Conservation (phyloP, 441 rosid species). For the Breynia disticha region DNA sequence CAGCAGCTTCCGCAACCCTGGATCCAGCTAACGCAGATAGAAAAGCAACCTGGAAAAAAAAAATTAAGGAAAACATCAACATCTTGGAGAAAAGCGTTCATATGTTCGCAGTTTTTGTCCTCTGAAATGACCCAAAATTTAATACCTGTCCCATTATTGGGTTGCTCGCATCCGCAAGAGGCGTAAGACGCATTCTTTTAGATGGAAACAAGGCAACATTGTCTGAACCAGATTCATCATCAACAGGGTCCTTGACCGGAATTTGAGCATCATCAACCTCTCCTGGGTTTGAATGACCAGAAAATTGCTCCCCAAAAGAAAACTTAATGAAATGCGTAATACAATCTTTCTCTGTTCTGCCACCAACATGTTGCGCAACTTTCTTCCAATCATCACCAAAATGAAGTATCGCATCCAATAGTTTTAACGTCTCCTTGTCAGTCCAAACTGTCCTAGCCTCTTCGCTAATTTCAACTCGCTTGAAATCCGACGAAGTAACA, state of each 20-base stretch:
- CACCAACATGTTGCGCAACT: conserved; percentile 71
- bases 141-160: conserved; percentile 96
- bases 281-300: conserved; percentile 35
- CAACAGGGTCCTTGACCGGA: conserved; percentile 23
- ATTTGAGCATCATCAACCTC: conserved; percentile 26
- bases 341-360: conserved; percentile 84
- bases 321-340: conserved; percentile 71
- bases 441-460: conserved; percentile 76
- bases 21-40: conserved; percentile 80
- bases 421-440: conserved; percentile 73
- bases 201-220: conserved; percentile 23
- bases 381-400: conserved; percentile 89
- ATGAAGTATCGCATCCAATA: conserved; percentile 74
- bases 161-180: conserved; percentile 96
- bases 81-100: not conserved
- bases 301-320: conserved; percentile 69
- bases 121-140: not conserved
- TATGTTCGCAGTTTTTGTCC: not conserved
- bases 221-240: conserved; percentile 30
- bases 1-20: conserved; percentile 74
- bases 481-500: conserved; percentile 69
- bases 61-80: conserved; percentile 2
- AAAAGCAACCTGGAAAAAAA: conserved; percentile 64
- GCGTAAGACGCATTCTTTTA: conserved; percentile 60
- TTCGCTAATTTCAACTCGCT: conserved; percentile 79